Conservation (phyloP, 2,329 filamentous ascomycete genomes). For the Calonectria pauciramosa region DNA sequence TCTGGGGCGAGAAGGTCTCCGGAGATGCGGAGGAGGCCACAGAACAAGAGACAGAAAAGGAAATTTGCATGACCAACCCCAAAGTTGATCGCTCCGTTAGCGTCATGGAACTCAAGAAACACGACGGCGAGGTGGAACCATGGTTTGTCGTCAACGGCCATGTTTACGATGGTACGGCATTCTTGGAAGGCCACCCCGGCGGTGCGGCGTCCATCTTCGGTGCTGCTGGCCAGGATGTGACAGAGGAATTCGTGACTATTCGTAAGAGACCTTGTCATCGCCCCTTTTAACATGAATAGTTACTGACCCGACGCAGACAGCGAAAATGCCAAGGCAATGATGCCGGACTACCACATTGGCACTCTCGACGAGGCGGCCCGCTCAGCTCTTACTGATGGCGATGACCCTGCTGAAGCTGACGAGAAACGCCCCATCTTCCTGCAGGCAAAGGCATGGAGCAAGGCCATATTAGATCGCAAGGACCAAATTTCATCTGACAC, state of each 20-base stretch:
- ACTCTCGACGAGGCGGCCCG: conserved; percentile 73
- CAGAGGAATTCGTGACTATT: conserved; percentile 92
- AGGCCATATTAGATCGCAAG: conserved; percentile 77
- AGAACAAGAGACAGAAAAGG: conserved; percentile 66
- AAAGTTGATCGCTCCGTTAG: conserved; percentile 74
- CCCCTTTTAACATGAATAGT: not conserved
- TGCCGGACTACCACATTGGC: conserved; percentile 88
- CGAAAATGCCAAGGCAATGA: conserved; percentile 93
- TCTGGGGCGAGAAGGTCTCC: conserved; percentile 82
- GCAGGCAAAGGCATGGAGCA: conserved; percentile 79
- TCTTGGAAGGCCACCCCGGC: conserved; percentile 86
- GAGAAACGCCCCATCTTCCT: conserved; percentile 75
- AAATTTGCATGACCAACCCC: conserved; percentile 84
- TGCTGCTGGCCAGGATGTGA: conserved; percentile 84
- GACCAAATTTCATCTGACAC: conserved; percentile 81
- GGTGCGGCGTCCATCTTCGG: conserved; percentile 87
- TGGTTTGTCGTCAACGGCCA: conserved; percentile 94
- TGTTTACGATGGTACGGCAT: conserved; percentile 88
- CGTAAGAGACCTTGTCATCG: conserved; percentile 69
- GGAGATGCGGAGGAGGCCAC: conserved; percentile 60
- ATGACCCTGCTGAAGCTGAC: conserved; percentile 52
- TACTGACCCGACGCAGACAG: conserved; percentile 72
- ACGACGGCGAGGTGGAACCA: conserved; percentile 74
- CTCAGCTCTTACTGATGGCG: conserved; percentile 63
- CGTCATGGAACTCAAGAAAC: conserved; percentile 78